Evolutionary conservation across 371 early-diverging fungal species (phyloP).

Genomic region (Amoeboaphelidium protococcarum): DNA sequence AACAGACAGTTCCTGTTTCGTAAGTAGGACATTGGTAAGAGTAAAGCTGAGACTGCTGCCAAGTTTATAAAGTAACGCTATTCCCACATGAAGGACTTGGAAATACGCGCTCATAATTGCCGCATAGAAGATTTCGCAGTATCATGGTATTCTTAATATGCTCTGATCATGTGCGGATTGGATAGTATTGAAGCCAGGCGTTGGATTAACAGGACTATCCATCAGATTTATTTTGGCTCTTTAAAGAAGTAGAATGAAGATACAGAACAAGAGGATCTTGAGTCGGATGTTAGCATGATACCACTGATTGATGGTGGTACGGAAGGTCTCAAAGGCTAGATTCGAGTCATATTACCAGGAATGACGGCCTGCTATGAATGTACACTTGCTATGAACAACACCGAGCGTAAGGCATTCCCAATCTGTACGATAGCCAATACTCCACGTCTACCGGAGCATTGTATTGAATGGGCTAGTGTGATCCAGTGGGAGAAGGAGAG

Average conservation of each 20-base stretch:
- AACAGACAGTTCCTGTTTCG: conserved; percentile 50
- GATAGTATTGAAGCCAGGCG: conserved; percentile 84
- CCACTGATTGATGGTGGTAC: conserved; percentile 89
- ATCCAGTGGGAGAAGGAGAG: conserved; percentile 63
- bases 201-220: conserved; percentile 78
- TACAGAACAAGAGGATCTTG: conserved; percentile 46
- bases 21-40: conserved; percentile 24
- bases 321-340: conserved; percentile 86
- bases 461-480: conserved; percentile 62
- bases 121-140: conserved; percentile 72
- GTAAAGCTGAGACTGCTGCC: conserved; percentile 67
- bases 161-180: conserved; percentile 67
- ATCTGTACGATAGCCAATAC: conserved; percentile 49
- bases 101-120: conserved; percentile 20
- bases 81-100: conserved; percentile 39
- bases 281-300: conserved; percentile 33
- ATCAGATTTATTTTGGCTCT: too few species aligned
- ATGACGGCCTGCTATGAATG: conserved; percentile 60
- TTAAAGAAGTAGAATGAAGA: too few species aligned
- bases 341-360: conserved; percentile 60
- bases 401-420: conserved; percentile 26
- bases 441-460: conserved; percentile 66
- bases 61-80: conserved; percentile 59
- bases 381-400: conserved; percentile 38
- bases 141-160: conserved; percentile 63